These are phyloP conservation scores for Purpureocillium lavendulum DNA, from an alignment of 2,329 filamentous ascomycete species.

Conservation along the genomic window DNA sequence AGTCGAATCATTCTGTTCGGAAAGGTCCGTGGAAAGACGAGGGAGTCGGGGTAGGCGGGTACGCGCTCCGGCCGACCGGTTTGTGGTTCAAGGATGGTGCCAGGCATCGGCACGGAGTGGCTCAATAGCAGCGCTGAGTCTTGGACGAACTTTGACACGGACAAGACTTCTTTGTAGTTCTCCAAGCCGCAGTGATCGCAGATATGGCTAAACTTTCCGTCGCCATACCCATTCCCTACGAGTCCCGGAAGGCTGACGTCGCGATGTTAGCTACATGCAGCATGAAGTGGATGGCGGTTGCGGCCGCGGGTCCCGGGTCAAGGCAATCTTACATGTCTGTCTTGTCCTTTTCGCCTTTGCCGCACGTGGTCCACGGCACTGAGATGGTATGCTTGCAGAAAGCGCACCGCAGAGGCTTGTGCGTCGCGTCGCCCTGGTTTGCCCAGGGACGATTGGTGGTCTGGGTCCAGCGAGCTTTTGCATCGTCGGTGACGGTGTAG, in stretches of 20 bases:
- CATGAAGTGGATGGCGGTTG: too few species aligned
- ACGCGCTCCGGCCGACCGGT: conserved; percentile 39
- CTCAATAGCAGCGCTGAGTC: conserved; percentile 7
- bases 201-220: conserved; percentile 37
- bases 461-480: conserved; percentile 36
- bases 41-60: conserved; percentile 6
- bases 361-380: conserved; percentile 54
- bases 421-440: conserved; percentile 40
- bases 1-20: conserved; percentile 49
- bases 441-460: conserved; percentile 49
- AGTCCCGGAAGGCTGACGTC: neutral
- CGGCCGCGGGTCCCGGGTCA: too few species aligned
- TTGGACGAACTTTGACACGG: conserved; percentile 51
- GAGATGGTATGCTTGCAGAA: conserved; percentile 32
- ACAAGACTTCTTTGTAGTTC: conserved; percentile 50
- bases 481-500: conserved; percentile 38
- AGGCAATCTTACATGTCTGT: neutral
- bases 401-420: conserved; percentile 47
- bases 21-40: conserved; percentile 33
- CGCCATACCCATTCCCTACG: conserved; percentile 42
- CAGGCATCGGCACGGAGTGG: conserved; percentile 47
- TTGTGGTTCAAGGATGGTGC: conserved; percentile 51
- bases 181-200: conserved; percentile 42
- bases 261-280: too few species aligned
- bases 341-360: conserved; percentile 16